These are phyloP conservation scores for Sporobolomyces phaffii DNA, from an alignment of 768 basidiomycete genomes.

Conservation along the genomic window DNA sequence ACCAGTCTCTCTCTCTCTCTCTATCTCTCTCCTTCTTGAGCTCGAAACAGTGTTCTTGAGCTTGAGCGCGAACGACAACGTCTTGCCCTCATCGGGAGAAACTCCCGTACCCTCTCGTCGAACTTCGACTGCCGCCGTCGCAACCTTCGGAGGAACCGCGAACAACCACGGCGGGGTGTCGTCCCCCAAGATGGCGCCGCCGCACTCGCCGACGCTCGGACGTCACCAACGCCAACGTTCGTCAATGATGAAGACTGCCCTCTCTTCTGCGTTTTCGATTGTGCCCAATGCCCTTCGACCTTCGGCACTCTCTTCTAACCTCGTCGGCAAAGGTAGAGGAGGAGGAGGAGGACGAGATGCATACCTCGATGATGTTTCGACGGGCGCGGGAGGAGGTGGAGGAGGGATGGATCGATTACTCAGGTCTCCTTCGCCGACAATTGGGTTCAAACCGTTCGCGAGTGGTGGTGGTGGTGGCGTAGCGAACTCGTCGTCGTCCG, in stretches of 20 bases:
- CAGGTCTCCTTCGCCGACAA: constrained; percentile 7
- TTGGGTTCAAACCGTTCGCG: constrained; percentile 4
- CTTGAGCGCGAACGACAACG: constrained; percentile 93
- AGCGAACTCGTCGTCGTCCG: neutral
- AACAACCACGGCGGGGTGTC: too few species aligned
- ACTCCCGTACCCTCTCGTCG: neutral
- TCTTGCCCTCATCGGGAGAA: constrained; percentile 57
- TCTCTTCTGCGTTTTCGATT: constrained; percentile 31
- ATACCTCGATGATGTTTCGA: neutral
- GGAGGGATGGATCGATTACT: neutral
- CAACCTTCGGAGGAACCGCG: too few species aligned
- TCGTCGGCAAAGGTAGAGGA: too few species aligned
- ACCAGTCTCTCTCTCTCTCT: neutral
- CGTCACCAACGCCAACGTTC: constrained; percentile 28
- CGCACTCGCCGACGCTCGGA: constrained; percentile 1
- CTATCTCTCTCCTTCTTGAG: neutral
- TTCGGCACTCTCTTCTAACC: constrained; percentile 2
- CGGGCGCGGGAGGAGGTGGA: neutral
- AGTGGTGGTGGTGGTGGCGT: too few species aligned
- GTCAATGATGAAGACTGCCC: constrained; percentile 28
- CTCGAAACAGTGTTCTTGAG: constrained; percentile 67
- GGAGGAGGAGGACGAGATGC: too few species aligned
- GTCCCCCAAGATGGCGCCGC: neutral
- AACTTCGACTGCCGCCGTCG: constrained; percentile 1
- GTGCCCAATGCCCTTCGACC: constrained; percentile 22